Percentiles rank a stretch among this genome's conserved stretches.
phyloP scores from a whole-genome alignment of 1,139 yeast species.

The Saccharomyces hybrid region DNA sequence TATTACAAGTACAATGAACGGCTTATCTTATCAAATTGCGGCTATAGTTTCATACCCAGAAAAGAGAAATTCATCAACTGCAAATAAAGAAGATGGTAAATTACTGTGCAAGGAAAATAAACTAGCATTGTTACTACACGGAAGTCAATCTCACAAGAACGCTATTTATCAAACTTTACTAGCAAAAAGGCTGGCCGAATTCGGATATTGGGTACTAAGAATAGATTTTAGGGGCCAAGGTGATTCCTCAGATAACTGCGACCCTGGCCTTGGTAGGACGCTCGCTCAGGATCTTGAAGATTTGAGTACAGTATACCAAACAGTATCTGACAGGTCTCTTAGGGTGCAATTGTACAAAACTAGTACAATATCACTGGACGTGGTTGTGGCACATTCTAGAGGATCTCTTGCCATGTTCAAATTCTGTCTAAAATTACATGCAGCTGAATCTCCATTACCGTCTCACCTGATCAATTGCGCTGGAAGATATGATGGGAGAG shows the following conservation, averaged over 20 bases:
- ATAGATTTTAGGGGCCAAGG: conserved; percentile 89
- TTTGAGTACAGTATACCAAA: conserved; percentile 39
- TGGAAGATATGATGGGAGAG: conserved; percentile 48
- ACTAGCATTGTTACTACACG: conserved; percentile 53
- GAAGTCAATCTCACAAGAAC: conserved; percentile 78
- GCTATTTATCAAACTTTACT: conserved; percentile 64
- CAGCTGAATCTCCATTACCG: conserved; percentile 33
- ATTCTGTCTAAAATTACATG: conserved; percentile 38
- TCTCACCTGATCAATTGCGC: conserved; percentile 69
- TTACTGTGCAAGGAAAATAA: conserved; percentile 14
- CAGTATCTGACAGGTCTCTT: not conserved
- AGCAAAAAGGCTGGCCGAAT: conserved; percentile 53
- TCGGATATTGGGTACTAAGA: conserved; percentile 59
- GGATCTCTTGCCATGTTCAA: conserved; percentile 72
- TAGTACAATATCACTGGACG: conserved; percentile 39
- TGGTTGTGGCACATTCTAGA: conserved; percentile 70
- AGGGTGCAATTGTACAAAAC: conserved; percentile 40
- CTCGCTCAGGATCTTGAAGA: conserved; percentile 63
- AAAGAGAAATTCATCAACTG: not conserved
- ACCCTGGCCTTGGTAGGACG: conserved; percentile 44
- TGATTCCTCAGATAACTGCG: conserved; percentile 51
- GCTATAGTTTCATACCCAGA: conserved; percentile 33
- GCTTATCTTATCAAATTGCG: conserved; percentile 28
- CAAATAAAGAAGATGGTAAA: not conserved
- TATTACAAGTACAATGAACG: conserved; percentile 17